Percentiles rank a stretch among this genome's conserved stretches.
phyloP scores from a whole-genome alignment of 78 protist species.

The Andalucia godoyi region DNA sequence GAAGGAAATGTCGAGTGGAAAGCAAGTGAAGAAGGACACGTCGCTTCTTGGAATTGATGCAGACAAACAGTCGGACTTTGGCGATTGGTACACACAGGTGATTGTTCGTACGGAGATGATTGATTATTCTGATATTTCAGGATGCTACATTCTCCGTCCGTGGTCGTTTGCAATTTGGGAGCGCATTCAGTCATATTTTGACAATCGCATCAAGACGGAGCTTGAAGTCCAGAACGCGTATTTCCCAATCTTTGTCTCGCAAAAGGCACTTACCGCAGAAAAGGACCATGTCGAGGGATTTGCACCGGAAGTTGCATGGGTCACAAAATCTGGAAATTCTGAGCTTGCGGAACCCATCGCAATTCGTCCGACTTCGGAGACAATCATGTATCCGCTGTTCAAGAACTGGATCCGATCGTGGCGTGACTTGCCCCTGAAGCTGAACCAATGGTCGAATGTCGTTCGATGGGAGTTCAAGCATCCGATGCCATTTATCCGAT shows the following conservation, averaged over 20 bases:
- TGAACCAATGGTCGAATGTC: slow-evolving; percentile 91
- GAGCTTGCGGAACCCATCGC: slow-evolving; percentile 84
- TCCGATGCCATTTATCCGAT: slow-evolving; percentile 91
- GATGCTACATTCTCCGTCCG: slow-evolving; percentile 88
- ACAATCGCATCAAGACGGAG: not conserved
- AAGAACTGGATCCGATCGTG: slow-evolving; percentile 87
- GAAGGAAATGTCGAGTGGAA: too few relatives aligned
- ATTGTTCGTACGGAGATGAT: slow-evolving; percentile 75
- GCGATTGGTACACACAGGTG: slow-evolving; percentile 74
- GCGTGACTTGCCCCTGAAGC: slow-evolving; percentile 89
- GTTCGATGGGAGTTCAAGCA: slow-evolving; percentile 98
- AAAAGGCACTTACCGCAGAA: slow-evolving; percentile 26
- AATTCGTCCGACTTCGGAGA: slow-evolving; percentile 94
- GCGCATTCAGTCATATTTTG: slow-evolving; percentile 28
- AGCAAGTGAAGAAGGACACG: too few relatives aligned
- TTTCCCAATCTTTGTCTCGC: slow-evolving; percentile 92
- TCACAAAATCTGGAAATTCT: slow-evolving; percentile 77
- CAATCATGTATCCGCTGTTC: slow-evolving; percentile 90
- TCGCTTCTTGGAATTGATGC: slow-evolving; percentile 21
- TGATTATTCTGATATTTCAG: slow-evolving; percentile 73
- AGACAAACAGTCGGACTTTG: slow-evolving; percentile 39
- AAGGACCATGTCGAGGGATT: slow-evolving; percentile 23
- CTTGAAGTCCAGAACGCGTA: slow-evolving; percentile 79
- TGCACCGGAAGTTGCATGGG: slow-evolving; percentile 90
- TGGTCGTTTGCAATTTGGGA: slow-evolving; percentile 81